Evolutionary conservation across 2,329 filamentous ascomycete species (phyloP), one percentile per base, ranked within the genome.

Genomic region (Sporothrix dimorphospora): DNA sequence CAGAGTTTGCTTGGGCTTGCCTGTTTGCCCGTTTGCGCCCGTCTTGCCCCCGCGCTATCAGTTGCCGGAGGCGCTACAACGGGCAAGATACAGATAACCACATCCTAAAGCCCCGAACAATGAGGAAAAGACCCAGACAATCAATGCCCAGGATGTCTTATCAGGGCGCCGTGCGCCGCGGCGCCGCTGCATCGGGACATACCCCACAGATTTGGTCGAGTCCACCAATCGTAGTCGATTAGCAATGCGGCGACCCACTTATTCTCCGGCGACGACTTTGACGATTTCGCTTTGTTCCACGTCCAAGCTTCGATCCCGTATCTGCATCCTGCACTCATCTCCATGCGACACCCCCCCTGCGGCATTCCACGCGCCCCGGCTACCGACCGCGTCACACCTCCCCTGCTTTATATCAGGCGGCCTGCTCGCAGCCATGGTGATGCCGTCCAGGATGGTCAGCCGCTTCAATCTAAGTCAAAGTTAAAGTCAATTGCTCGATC

Each of bases 21-120:
- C n/a, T n/a, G n/a, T n/a, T n/a, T 34, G 30, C 30, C 30, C 30
- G n/a, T 16, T 40, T 61, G 16, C 4, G 9, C 34, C n/a, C 42
- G 59, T 27, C 42, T 21, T 49, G 45, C 16, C 65, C n/a, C 24
- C 14, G 34, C 42, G 6, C 27, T 67, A 53, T 67, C 45, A 67
- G 65, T 67, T 53, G 65, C 45, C 45, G 65, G 65, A 21, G 27
- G 12, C 45, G 65, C 27, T n/a, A 14, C 45, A n/a, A 67, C 45
- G 45, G 61, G 27, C 65, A 67, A 38, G 45, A 38, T 51, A 67
- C 30, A 12, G 34, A 7, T 24, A 3, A 21, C 61, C 12, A 45
- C 14, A 16, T 2, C 34, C 59, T 19, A 65, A 40, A 34, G 16
- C 9, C 42, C 42, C 11, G 3, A 16, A 45, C 38, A 21, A 19